Evolutionary conservation across 2,329 filamentous ascomycete species (phyloP).

Genomic region (Coccinonectria pachysandricola): DNA sequence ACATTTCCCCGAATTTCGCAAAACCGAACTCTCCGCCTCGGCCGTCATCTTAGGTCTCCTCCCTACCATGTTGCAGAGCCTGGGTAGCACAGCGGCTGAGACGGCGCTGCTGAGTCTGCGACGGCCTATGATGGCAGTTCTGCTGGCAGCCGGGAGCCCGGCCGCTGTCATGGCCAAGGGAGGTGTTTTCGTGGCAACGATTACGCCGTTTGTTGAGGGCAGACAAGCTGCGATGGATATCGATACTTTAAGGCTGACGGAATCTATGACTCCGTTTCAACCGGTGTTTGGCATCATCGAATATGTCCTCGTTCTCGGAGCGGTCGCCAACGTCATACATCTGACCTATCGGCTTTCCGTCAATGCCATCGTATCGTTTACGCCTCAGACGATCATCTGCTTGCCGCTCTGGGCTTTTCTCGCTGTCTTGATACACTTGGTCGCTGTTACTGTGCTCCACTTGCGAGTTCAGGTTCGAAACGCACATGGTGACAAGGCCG

Average conservation of each 20-base stretch:
- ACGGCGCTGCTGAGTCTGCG: too few relatives aligned
- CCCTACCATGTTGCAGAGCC: too few relatives aligned
- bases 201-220: slow-evolving; percentile 1
- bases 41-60: too few relatives aligned
- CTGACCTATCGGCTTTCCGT: slow-evolving; percentile 17
- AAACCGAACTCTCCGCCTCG: too few relatives aligned
- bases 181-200: slow-evolving; percentile 1
- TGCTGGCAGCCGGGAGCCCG: too few relatives aligned
- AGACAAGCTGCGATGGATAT: not conserved
- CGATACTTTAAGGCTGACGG: not conserved
- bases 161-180: slow-evolving; percentile 1
- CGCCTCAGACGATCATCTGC: slow-evolving; percentile 11
- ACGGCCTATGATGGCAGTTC: too few relatives aligned
- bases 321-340: slow-evolving; percentile 16
- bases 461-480: slow-evolving; percentile 7
- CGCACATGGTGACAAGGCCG: not conserved
- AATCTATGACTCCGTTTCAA: not conserved
- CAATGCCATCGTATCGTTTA: slow-evolving; percentile 16
- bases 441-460: slow-evolving; percentile 6
- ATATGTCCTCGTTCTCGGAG: slow-evolving; percentile 12
- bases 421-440: slow-evolving; percentile 13
- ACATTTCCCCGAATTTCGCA: too few relatives aligned
- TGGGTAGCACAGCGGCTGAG: too few relatives aligned
- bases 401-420: slow-evolving; percentile 17
- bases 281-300: slow-evolving; percentile 5